Percentiles rank a stretch among this genome's conserved stretches.
Evolutionary conservation across 164 flowering plant genomes (phyloP).

Genomic region (Kingdonia uniflora): DNA sequence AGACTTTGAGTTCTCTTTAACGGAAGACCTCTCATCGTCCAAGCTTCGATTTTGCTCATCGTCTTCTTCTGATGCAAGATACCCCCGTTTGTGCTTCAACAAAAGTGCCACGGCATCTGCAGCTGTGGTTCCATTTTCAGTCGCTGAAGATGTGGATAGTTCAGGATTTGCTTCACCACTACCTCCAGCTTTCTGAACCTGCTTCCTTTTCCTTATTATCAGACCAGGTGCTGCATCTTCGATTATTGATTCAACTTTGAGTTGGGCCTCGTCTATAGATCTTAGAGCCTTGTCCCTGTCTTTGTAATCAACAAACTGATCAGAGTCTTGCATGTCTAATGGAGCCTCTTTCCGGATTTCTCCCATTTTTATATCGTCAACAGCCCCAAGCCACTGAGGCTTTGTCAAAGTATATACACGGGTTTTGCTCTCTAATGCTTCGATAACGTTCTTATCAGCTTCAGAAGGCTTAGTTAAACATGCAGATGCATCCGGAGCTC

Average conservation of each 20-base stretch:
- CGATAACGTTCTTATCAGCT: constrained; percentile 18
- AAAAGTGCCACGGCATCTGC: constrained; percentile 80
- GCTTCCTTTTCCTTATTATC: constrained; percentile 78
- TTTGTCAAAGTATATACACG: constrained; percentile 36
- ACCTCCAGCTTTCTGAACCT: constrained; percentile 25
- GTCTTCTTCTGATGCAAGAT: constrained; percentile 32
- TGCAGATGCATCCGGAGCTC: constrained; percentile 5
- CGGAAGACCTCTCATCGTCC: constrained; percentile 11
- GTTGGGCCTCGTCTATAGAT: constrained; percentile 14
- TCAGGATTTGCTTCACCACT: constrained; percentile 21
- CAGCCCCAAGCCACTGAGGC: constrained; percentile 96
- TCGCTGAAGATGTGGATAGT: constrained; percentile 19
- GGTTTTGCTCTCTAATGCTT: constrained; percentile 24
- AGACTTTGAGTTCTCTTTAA: constrained; percentile 32
- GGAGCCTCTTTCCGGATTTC: constrained; percentile 25
- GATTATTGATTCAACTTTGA: constrained; percentile 23
- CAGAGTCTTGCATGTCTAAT: constrained; percentile 22
- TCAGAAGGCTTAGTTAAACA: constrained; percentile 17
- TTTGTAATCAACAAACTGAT: constrained; percentile 74
- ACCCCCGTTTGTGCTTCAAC: constrained; percentile 66
- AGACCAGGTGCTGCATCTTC: constrained; percentile 80
- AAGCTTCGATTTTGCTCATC: constrained; percentile 14
- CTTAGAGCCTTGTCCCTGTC: constrained; percentile 51
- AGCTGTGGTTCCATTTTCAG: constrained; percentile 33
- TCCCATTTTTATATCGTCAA: constrained; percentile 26